Conservation (phyloP, 371 early-diverging fungal species). For the Mortierella sp. region DNA sequence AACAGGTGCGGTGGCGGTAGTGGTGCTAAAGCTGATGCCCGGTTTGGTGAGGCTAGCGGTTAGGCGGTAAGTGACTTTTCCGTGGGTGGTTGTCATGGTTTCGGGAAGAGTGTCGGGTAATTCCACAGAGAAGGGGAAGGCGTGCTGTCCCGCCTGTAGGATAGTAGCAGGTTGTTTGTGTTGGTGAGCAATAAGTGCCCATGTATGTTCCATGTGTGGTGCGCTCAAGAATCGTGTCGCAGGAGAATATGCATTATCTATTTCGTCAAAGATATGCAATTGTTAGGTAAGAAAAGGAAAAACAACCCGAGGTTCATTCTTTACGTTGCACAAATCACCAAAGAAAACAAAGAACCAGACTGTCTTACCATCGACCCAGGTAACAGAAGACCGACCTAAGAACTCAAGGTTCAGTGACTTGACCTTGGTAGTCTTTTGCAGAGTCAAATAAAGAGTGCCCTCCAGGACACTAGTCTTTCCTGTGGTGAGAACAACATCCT, state of each 20-base stretch:
- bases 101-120: slow-evolving; percentile 60
- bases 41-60: slow-evolving; percentile 52
- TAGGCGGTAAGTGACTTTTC: slow-evolving; percentile 56
- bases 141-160: slow-evolving; percentile 60
- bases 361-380: slow-evolving; percentile 54
- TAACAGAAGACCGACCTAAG: slow-evolving; percentile 45
- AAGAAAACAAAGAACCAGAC: neutral
- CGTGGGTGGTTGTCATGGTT: slow-evolving; percentile 58
- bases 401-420: slow-evolving; percentile 52
- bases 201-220: slow-evolving; percentile 53
- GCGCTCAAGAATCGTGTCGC: slow-evolving; percentile 47
- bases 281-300: neutral
- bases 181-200: slow-evolving; percentile 49
- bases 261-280: neutral
- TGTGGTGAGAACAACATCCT: slow-evolving; percentile 36
- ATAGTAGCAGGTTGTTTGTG: slow-evolving; percentile 49
- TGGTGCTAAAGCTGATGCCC: slow-evolving; percentile 44
- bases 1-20: slow-evolving; percentile 44
- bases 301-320: neutral
- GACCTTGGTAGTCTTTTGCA: slow-evolving; percentile 51
- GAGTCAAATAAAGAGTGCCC: slow-evolving; percentile 37
- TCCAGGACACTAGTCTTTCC: slow-evolving; percentile 31
- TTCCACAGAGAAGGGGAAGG: slow-evolving; percentile 61
- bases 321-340: neutral
- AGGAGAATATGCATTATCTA: slow-evolving; percentile 55